Evolutionary conservation across 179 eudicot genomes (phyloP).

Genomic region (Gypsophila paniculata): DNA sequence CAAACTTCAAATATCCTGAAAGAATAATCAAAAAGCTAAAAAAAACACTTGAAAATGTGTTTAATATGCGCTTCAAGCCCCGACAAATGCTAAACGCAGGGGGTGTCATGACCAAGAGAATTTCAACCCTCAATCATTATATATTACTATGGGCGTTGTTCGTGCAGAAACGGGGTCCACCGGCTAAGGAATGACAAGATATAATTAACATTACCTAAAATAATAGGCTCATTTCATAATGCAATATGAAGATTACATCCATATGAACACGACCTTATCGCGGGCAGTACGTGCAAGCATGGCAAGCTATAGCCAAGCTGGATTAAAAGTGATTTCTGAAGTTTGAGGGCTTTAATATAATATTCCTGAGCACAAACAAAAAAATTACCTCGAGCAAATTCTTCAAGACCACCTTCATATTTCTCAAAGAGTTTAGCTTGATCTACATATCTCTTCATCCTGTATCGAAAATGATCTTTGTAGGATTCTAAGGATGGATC

Average conservation of each 20-base stretch:
- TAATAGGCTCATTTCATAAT: background rate
- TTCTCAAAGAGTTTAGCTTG: constrained; percentile 68
- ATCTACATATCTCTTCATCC: constrained; percentile 62
- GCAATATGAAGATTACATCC: background rate
- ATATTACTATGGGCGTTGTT: background rate
- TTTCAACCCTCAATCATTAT: background rate
- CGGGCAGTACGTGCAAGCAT: background rate
- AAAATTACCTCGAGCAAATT: constrained; percentile 73
- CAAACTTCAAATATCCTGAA: constrained; percentile 81
- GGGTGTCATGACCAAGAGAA: background rate
- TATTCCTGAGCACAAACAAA: constrained; percentile 8
- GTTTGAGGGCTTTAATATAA: background rate
- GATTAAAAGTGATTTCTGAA: background rate
- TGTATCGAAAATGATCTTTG: constrained; percentile 68
- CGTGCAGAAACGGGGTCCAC: background rate
- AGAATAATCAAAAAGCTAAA: constrained; percentile 18
- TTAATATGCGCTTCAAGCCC: background rate
- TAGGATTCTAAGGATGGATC: constrained; percentile 65
- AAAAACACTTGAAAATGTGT: background rate
- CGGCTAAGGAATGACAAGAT: background rate
- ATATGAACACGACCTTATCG: background rate
- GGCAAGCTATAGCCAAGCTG: background rate
- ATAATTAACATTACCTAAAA: background rate
- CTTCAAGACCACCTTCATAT: constrained; percentile 84
- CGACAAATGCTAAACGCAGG: too few species aligned